Evolutionary conservation across 1,284 basidiomycete species (phyloP).

Genomic region (Cutaneotrichosporon spelunceum): DNA sequence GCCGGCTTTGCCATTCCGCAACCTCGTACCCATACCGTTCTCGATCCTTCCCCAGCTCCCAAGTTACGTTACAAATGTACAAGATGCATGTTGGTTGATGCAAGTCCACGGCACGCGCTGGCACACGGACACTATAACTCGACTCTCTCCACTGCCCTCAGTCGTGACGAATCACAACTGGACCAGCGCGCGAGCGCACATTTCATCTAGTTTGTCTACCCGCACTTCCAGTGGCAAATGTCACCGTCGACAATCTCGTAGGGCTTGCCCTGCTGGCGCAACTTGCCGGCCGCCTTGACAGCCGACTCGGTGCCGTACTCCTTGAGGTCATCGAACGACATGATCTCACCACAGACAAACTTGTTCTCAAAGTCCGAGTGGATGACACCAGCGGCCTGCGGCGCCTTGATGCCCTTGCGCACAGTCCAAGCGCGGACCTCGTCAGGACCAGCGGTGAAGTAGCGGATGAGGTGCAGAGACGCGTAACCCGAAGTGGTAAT

Average conservation of each 20-base stretch:
- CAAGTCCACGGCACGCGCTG: conserved; percentile 6
- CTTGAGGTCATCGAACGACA: conserved; percentile 85
- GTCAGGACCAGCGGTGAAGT: conserved; percentile 94
- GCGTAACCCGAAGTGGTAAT: conserved; percentile 90
- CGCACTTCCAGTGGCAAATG: conserved; percentile 51
- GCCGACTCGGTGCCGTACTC: conserved; percentile 85
- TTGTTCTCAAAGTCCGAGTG: conserved; percentile 72
- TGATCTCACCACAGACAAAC: conserved; percentile 99
- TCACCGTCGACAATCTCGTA: conserved; percentile 57
- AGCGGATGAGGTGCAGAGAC: conserved; percentile 85
- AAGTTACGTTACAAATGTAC: conserved; percentile 6
- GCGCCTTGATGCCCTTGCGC: conserved; percentile 87
- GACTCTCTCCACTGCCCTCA: background rate
- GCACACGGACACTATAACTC: conserved; percentile 9
- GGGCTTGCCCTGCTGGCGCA: conserved; percentile 93
- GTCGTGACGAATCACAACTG: background rate
- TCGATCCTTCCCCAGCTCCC: background rate
- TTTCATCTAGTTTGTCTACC: conserved; percentile 11
- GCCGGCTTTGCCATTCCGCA: background rate
- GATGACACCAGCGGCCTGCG: conserved; percentile 96
- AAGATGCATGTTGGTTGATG: conserved; percentile 8
- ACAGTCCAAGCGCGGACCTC: conserved; percentile 99
- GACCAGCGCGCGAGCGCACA: conserved; percentile 5
- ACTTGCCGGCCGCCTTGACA: conserved; percentile 93
- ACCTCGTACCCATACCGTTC: background rate